Evolutionary conservation across 305 asterid genomes (phyloP).

Genomic region (Plantago coronopus): DNA sequence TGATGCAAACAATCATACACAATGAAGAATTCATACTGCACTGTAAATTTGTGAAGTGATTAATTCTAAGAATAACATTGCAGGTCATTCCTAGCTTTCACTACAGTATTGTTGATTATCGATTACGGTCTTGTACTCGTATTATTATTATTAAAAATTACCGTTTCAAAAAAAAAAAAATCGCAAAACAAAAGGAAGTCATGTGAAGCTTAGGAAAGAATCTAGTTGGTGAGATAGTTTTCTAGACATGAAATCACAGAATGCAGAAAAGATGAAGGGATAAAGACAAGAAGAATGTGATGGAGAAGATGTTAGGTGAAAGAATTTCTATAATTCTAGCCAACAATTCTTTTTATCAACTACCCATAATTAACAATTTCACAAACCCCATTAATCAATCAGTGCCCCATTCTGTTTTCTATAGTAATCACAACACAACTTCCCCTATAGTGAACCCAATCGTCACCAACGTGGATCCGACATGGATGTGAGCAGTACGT

Average conservation of each 20-base stretch:
- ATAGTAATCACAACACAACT: too few relatives aligned
- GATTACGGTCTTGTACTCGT: too few relatives aligned
- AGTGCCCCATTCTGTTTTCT: too few relatives aligned
- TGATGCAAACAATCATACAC: too few relatives aligned
- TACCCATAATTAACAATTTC: conserved; percentile 1
- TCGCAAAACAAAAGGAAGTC: background rate
- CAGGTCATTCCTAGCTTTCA: too few relatives aligned
- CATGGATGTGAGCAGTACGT: too few relatives aligned
- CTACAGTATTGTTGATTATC: too few relatives aligned
- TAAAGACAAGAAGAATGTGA: conserved; percentile 34
- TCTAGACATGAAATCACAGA: conserved; percentile 16
- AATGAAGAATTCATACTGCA: too few relatives aligned
- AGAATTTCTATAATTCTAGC: conserved; percentile 28
- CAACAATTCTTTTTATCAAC: background rate
- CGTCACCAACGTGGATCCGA: too few relatives aligned
- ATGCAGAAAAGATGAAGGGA: conserved; percentile 24
- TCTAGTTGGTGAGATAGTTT: conserved; percentile 31
- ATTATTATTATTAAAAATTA: too few relatives aligned
- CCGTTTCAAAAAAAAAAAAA: background rate
- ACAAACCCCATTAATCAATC: background rate
- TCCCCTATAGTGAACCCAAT: too few relatives aligned
- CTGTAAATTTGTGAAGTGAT: background rate
- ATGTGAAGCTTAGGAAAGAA: conserved; percentile 28
- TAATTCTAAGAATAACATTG: too few relatives aligned
- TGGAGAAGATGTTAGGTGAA: conserved; percentile 42